phyloP scores from a whole-genome alignment of 352 stramenopile genomes.

The Phytopythium boreale region DNA sequence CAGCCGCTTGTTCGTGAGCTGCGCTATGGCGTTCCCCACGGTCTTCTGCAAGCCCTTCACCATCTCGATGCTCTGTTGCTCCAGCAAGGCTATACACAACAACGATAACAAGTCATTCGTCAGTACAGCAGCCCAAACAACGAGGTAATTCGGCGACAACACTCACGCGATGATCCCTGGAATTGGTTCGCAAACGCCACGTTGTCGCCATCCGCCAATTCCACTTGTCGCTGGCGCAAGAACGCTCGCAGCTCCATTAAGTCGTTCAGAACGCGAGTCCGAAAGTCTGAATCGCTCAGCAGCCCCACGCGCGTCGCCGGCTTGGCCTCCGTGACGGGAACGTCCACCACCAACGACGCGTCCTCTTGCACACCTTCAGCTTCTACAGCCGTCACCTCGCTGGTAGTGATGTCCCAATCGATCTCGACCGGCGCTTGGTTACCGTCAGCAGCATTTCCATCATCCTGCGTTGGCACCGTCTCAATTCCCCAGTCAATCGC shows the following conservation, averaged over 20 bases:
- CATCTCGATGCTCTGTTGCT: conserved; percentile 59
- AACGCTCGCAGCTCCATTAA: conserved; percentile 72
- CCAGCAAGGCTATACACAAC: conserved; percentile 35
- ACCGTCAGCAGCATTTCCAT: conserved; percentile 15
- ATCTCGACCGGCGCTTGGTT: conserved; percentile 51
- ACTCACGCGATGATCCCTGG: conserved; percentile 54
- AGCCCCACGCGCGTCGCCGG: conserved; percentile 43
- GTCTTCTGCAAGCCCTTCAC: conserved; percentile 38
- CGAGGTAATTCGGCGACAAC: background rate
- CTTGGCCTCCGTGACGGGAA: conserved; percentile 8
- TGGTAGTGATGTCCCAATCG: conserved; percentile 72
- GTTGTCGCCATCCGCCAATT: conserved; percentile 41
- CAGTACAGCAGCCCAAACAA: background rate
- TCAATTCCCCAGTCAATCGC: conserved; percentile 75
- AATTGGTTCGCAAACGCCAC: conserved; percentile 77
- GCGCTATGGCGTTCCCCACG: conserved; percentile 38
- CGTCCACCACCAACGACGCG: conserved; percentile 5
- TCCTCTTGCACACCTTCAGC: conserved; percentile 11
- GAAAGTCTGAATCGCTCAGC: conserved; percentile 54
- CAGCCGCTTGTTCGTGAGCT: conserved; percentile 62
- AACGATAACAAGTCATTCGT: conserved; percentile 13
- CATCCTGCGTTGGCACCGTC: conserved; percentile 19
- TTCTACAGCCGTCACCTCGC: conserved; percentile 25
- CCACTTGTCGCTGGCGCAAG: conserved; percentile 45
- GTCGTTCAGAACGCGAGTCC: conserved; percentile 63